phyloP scores from a whole-genome alignment of 805 yeast species.

The Groenewaldozyma tartarivorans region DNA sequence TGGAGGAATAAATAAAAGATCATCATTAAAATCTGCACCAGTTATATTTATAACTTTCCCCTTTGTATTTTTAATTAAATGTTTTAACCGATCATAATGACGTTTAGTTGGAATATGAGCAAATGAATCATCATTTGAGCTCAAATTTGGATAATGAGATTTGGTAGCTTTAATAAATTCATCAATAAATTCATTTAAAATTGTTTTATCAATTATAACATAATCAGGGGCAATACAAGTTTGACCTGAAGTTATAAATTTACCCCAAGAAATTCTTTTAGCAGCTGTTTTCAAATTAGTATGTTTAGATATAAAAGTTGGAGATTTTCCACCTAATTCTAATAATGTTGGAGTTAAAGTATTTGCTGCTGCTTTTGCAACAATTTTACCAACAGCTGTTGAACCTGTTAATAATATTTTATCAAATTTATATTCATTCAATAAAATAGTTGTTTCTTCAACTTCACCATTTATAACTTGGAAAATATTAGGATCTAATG shows the following conservation, averaged over 20 bases:
- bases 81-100: conserved; percentile 33
- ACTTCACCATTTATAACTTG: conserved; percentile 65
- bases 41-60: conserved; percentile 30
- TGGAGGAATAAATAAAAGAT: conserved; percentile 46
- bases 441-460: conserved; percentile 48
- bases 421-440: conserved; percentile 55
- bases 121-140: conserved; percentile 30
- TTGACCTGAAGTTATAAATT: conserved; percentile 77
- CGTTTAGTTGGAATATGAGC: conserved; percentile 52
- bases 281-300: conserved; percentile 35
- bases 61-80: conserved; percentile 28
- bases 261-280: conserved; percentile 70
- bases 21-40: conserved; percentile 19
- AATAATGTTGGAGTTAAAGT: conserved; percentile 68
- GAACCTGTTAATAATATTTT: conserved; percentile 84
- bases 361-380: conserved; percentile 77
- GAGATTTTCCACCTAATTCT: conserved; percentile 92
- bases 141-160: conserved; percentile 31
- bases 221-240: conserved; percentile 89
- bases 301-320: conserved; percentile 56
- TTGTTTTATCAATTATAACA: conserved; percentile 48
- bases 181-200: conserved; percentile 43
- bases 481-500: conserved; percentile 48
- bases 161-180: conserved; percentile 33
- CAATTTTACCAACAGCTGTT: conserved; percentile 60